phyloP scores from a whole-genome alignment of 768 basidiomycete genomes.

The Trametes coccinea region DNA sequence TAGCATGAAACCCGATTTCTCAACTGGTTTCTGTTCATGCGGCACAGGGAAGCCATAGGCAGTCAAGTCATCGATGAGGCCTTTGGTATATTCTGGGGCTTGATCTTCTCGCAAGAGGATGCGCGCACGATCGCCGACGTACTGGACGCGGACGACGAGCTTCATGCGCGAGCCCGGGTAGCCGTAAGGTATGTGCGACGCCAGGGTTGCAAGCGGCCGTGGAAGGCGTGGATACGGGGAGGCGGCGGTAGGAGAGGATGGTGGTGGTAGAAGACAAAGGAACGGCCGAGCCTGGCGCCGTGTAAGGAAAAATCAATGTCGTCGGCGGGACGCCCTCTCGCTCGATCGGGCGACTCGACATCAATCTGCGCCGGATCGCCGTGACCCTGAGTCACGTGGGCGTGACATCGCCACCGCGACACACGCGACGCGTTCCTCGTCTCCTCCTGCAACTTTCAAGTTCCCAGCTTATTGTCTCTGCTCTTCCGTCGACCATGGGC shows the following conservation, averaged over 20 bases:
- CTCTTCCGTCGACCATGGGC: not conserved
- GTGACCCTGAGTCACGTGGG: slow-evolving; percentile 9
- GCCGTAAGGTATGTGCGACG: not conserved
- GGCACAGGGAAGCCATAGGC: slow-evolving; percentile 17
- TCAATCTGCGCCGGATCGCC: not conserved
- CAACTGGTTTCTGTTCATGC: slow-evolving; percentile 19
- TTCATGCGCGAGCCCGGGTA: slow-evolving; percentile 12
- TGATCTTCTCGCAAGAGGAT: slow-evolving; percentile 18
- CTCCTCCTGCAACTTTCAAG: too few species aligned
- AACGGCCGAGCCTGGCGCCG: slow-evolving; percentile 5
- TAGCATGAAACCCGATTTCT: slow-evolving; percentile 20
- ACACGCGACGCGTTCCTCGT: slow-evolving; percentile 6
- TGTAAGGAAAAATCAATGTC: slow-evolving; percentile 12
- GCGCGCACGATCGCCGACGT: slow-evolving; percentile 21
- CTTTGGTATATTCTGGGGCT: slow-evolving; percentile 18
- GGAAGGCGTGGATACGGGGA: not conserved
- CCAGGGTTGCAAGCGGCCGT: not conserved
- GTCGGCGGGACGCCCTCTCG: not conserved
- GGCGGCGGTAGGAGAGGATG: not conserved
- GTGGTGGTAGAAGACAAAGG: slow-evolving; percentile 11
- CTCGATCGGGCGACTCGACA: slow-evolving; percentile 3
- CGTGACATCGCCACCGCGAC: not conserved
- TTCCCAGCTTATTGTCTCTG: not conserved
- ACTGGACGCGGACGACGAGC: slow-evolving; percentile 22
- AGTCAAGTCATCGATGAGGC: slow-evolving; percentile 19